Conservation (phyloP, 139 green algal genomes). For the Coccomyxa sp. region DNA sequence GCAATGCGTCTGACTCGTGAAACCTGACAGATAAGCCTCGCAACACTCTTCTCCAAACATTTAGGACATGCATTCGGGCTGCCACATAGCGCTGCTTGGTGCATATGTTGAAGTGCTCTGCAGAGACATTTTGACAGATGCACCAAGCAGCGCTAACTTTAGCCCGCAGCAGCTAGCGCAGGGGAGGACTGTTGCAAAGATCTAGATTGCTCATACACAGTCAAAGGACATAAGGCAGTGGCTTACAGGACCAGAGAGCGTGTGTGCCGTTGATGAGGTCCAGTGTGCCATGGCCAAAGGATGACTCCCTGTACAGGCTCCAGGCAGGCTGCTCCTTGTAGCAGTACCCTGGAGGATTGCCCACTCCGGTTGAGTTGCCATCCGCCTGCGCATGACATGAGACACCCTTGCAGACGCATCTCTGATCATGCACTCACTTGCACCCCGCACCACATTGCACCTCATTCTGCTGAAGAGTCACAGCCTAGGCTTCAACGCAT, state of each 20-base stretch:
- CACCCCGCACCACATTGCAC: no score
- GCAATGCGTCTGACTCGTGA: not conserved
- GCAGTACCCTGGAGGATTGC: conserved; percentile 29
- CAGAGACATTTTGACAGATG: not conserved
- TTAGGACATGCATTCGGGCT: not conserved
- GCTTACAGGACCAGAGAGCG: conserved; percentile 33
- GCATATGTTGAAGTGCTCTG: not conserved
- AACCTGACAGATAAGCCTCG: not conserved
- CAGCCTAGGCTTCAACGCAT: no score
- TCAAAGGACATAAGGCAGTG: not conserved
- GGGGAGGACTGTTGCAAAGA: not conserved
- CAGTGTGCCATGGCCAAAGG: conserved; percentile 60
- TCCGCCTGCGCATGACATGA: conserved; percentile 13
- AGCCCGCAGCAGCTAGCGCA: not conserved
- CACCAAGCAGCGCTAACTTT: not conserved
- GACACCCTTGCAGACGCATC: not conserved
- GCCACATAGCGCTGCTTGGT: not conserved
- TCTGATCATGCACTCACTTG: not conserved
- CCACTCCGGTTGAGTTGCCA: conserved; percentile 17
- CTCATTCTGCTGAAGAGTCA: no score
- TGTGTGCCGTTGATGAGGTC: conserved; percentile 45
- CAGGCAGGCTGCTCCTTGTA: conserved; percentile 45
- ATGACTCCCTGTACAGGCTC: conserved; percentile 55
- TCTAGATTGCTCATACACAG: not conserved
- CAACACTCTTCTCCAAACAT: not conserved